Percentiles rank a stretch among this genome's conserved stretches.
phyloP scores from a whole-genome alignment of 1,139 yeast species.

The Tardiomyces blankii region DNA sequence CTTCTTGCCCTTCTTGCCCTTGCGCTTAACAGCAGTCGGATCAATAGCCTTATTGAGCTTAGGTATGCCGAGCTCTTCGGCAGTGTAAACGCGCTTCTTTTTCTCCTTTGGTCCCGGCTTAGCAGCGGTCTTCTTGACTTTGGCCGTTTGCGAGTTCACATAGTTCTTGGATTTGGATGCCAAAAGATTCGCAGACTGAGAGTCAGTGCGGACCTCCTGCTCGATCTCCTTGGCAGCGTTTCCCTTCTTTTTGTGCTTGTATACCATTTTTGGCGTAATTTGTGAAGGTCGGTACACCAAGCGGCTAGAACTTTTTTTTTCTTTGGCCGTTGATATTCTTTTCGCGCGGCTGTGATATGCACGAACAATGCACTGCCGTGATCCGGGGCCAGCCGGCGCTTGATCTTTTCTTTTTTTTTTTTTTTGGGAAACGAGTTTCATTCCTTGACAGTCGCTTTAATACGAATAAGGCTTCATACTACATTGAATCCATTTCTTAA shows the following conservation, averaged over 20 bases:
- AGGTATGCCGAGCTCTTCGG: slow-evolving; percentile 71
- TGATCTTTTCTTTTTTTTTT: too few relatives aligned
- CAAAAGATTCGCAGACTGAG: neutral
- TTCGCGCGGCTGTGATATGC: too few relatives aligned
- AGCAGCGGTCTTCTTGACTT: neutral
- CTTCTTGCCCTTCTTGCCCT: slow-evolving; percentile 89
- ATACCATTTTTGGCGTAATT: neutral
- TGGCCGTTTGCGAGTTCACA: neutral
- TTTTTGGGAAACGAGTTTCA: too few relatives aligned
- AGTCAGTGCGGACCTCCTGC: neutral
- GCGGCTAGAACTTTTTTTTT: too few relatives aligned
- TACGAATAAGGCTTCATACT: too few relatives aligned
- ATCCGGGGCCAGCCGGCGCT: too few relatives aligned
- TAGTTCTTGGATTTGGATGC: neutral
- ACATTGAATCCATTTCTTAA: too few relatives aligned
- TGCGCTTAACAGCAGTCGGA: slow-evolving; percentile 68
- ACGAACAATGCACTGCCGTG: too few relatives aligned
- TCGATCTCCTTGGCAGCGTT: neutral
- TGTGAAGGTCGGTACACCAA: too few relatives aligned
- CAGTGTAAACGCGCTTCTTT: slow-evolving; percentile 50
- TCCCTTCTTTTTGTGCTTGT: neutral
- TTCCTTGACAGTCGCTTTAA: too few relatives aligned
- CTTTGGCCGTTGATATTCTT: too few relatives aligned
- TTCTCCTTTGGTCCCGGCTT: slow-evolving; percentile 20
- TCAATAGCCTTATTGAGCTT: slow-evolving; percentile 67